Evolutionary conservation across 257 asterid genomes (phyloP).

Genomic region (Penstemon newberryi): DNA sequence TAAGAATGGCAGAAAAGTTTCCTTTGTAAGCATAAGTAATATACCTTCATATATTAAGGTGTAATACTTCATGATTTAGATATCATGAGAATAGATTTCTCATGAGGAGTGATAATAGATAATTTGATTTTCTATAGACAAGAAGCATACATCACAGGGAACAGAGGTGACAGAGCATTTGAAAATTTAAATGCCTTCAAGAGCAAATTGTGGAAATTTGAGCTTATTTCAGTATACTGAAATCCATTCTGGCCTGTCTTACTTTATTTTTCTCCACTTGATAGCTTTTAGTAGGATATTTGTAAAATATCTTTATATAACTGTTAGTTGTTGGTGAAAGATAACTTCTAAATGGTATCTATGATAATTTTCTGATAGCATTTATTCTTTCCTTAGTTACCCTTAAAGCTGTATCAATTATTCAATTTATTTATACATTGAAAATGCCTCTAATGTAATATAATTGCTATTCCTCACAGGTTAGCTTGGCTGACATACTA

Average conservation of each 20-base stretch:
- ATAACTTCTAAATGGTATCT: neutral
- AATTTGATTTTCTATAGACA: neutral
- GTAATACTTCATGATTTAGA: neutral
- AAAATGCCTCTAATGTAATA: conserved; percentile 12
- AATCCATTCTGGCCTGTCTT: neutral
- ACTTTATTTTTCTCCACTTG: neutral
- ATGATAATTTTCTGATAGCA: neutral
- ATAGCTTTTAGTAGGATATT: neutral
- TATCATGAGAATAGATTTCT: neutral
- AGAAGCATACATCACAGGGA: neutral
- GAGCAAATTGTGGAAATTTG: neutral
- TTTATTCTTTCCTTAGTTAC: neutral
- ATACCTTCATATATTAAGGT: too few species aligned
- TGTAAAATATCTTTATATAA: neutral
- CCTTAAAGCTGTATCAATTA: neutral
- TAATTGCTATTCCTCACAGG: conserved; percentile 46
- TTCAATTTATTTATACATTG: neutral
- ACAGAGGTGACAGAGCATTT: neutral
- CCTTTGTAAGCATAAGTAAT: too few species aligned
- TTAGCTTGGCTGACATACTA: conserved; percentile 63
- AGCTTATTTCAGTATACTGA: neutral
- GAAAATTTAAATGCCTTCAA: neutral
- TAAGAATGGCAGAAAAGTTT: too few species aligned
- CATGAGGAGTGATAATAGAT: neutral
- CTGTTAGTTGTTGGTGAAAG: neutral